A percentile compares a stretch with the other conserved stretches of the same genome.
phyloP scores from a whole-genome alignment of 345 rosid species.

The Lumnitzera littorea region DNA sequence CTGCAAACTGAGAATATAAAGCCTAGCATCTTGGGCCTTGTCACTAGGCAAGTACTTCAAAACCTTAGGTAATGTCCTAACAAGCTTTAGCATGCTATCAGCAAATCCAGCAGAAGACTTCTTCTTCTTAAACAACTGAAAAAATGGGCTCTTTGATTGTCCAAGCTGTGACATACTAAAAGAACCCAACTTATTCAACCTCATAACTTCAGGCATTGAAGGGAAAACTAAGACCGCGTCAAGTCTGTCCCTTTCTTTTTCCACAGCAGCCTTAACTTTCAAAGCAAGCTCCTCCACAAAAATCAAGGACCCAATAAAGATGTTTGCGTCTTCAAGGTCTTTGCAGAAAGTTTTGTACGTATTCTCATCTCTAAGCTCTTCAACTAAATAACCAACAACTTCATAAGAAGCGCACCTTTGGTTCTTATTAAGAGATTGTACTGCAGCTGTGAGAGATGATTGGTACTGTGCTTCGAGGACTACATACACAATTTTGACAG shows the following conservation, averaged over 20 bases:
- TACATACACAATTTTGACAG: conserved; percentile 81
- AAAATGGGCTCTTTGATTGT: conserved; percentile 88
- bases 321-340: conserved; percentile 84
- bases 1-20: conserved; percentile 90
- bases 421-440: conserved; percentile 57
- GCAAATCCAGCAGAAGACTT: conserved; percentile 95
- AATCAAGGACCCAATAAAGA: conserved; percentile 90
- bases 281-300: conserved; percentile 92
- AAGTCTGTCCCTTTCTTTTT: conserved; percentile 88
- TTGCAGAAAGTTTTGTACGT: conserved; percentile 70
- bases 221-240: conserved; percentile 98
- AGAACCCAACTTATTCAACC: conserved; percentile 92
- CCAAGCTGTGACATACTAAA: conserved; percentile 97
- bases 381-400: conserved; percentile 94
- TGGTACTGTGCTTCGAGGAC: conserved; percentile 99
- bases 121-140: conserved; percentile 89
- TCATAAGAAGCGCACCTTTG: conserved; percentile 55
- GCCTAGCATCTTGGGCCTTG: conserved; percentile 98
- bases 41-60: conserved; percentile 94
- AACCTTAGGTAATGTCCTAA: conserved; percentile 91
- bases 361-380: conserved; percentile 76
- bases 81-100: conserved; percentile 92
- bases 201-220: conserved; percentile 99
- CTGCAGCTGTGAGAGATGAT: conserved; percentile 78
- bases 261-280: conserved; percentile 85